Percentiles rank a stretch among this genome's conserved stretches.
Conservation (phyloP, 352 stramenopile genomes). For the Phytophthora hibernalis region DNA sequence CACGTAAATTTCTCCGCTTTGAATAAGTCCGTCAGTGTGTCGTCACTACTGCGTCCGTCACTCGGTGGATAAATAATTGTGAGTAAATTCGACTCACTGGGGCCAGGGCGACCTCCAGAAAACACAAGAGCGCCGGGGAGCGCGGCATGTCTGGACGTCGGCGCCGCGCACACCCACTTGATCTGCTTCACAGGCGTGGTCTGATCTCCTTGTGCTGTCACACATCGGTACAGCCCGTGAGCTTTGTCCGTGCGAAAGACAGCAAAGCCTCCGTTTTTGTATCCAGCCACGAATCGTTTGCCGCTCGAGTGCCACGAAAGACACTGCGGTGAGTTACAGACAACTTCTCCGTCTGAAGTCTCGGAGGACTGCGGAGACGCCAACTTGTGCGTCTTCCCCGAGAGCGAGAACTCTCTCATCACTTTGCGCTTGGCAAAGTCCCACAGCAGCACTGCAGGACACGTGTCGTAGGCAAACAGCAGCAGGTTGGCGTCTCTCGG, state of each 20-base stretch:
- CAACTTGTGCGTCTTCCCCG: constrained; percentile 33
- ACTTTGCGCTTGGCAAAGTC: constrained; percentile 76
- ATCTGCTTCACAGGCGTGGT: constrained; percentile 49
- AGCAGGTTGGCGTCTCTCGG: constrained; percentile 70
- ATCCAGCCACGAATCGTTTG: constrained; percentile 79
- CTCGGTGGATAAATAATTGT: constrained; percentile 55
- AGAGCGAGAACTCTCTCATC: constrained; percentile 46
- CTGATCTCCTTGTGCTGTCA: constrained; percentile 4
- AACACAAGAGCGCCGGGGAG: constrained; percentile 66
- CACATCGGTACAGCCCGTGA: constrained; percentile 47
- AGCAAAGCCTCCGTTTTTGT: constrained; percentile 65
- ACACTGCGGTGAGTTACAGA: constrained; percentile 57
- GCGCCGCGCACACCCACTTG: constrained; percentile 70
- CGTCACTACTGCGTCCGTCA: constrained; percentile 46
- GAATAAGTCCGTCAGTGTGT: constrained; percentile 57
- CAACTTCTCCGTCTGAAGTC: constrained; percentile 14
- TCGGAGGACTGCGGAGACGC: constrained; percentile 17
- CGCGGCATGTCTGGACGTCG: constrained; percentile 56
- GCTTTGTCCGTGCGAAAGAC: constrained; percentile 69
- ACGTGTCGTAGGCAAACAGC: constrained; percentile 68
- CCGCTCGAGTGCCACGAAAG: constrained; percentile 82
- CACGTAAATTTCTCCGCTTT: constrained; percentile 73
- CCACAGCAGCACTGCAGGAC: constrained; percentile 60
- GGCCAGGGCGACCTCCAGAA: constrained; percentile 35
- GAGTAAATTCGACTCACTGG: constrained; percentile 38